These are phyloP conservation scores for Phytophthora nicotianae DNA, from an alignment of 352 stramenopile genomes.

Conservation along the genomic window DNA sequence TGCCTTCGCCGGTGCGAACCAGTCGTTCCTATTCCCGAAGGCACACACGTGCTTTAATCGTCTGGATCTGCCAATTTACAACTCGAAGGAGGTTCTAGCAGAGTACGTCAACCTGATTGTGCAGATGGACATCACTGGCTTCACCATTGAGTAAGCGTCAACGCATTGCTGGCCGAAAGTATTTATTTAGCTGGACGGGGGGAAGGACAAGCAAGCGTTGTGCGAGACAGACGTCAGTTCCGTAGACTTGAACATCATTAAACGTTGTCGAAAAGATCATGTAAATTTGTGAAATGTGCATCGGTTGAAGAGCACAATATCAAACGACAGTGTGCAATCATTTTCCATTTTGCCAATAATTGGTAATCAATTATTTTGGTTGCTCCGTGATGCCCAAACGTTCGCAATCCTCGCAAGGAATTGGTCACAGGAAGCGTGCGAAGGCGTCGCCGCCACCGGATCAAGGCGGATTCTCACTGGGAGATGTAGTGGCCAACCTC, in stretches of 20 bases:
- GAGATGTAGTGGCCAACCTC: constrained; percentile 19
- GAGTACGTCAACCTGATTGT: constrained; percentile 92
- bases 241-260: too few relatives aligned
- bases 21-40: constrained; percentile 75
- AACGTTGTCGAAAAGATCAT: constrained; percentile 21
- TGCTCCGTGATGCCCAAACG: constrained; percentile 25
- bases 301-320: background rate
- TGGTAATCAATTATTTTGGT: background rate
- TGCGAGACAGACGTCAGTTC: constrained; percentile 1
- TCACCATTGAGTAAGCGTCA: constrained; percentile 80
- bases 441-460: constrained; percentile 7
- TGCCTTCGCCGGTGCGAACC: constrained; percentile 65
- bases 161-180: constrained; percentile 14
- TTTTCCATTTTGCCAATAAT: constrained; percentile 5
- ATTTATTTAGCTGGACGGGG: constrained; percentile 36
- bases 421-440: constrained; percentile 16
- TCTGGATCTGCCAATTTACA: constrained; percentile 78
- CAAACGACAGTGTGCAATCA: constrained; percentile 1
- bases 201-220: constrained; percentile 8
- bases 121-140: constrained; percentile 97
- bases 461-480: constrained; percentile 34
- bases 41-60: constrained; percentile 89
- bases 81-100: constrained; percentile 64
- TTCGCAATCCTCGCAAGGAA: background rate
- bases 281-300: constrained; percentile 15